These are phyloP conservation scores for Daedaleopsis nitida DNA, from an alignment of 768 basidiomycete species.

Conservation along the genomic window DNA sequence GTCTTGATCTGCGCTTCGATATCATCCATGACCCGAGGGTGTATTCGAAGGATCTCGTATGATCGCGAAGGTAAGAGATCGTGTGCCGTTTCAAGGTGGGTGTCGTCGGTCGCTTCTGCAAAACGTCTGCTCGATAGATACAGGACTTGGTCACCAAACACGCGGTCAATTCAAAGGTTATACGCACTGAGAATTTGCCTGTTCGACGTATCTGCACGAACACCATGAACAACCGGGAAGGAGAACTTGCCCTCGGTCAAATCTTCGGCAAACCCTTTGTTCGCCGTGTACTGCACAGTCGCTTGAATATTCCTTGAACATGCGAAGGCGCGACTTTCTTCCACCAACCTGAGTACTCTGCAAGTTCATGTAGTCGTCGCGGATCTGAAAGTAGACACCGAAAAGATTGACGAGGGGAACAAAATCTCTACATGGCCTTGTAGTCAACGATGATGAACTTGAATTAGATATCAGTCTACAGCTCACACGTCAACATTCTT, in stretches of 20 bases:
- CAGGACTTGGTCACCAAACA: too few relatives aligned
- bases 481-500: constrained; percentile 60
- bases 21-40: constrained; percentile 67
- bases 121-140: constrained; percentile 59
- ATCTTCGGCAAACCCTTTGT: constrained; percentile 92
- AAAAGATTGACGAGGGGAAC: constrained; percentile 92
- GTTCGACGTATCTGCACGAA: constrained; percentile 76
- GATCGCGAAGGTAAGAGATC: constrained; percentile 73
- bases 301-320: too few relatives aligned
- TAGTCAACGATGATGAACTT: not conserved
- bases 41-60: constrained; percentile 87
- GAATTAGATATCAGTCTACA: not conserved
- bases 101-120: constrained; percentile 84
- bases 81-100: constrained; percentile 80
- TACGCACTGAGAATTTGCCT: constrained; percentile 80
- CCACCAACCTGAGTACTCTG: constrained; percentile 75
- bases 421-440: constrained; percentile 61
- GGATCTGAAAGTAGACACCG: constrained; percentile 93
- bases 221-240: constrained; percentile 91
- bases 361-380: constrained; percentile 97
- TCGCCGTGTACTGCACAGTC: constrained; percentile 67
- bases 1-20: constrained; percentile 67
- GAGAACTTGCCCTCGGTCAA: constrained; percentile 97
- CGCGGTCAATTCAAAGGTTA: not conserved
- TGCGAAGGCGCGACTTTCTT: too few relatives aligned